Conservation (phyloP, 2,329 filamentous ascomycete species). For the Juglanconis sp. region DNA sequence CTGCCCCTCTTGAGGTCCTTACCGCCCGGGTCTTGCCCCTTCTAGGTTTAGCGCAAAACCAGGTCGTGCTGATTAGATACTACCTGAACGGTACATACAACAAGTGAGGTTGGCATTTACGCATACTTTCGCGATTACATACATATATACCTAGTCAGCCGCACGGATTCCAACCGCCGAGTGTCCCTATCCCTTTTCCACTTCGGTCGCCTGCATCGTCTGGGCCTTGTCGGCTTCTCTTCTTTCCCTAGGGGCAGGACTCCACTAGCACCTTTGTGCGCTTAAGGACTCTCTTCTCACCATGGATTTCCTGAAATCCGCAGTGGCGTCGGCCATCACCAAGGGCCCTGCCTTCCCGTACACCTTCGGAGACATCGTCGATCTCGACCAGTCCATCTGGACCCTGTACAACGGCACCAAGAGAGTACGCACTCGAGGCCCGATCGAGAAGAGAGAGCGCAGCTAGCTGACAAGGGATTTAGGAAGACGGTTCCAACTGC, state of each 20-base stretch:
- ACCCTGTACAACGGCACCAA: constrained; percentile 92
- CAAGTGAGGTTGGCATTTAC: background rate
- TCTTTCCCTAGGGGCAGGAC: constrained; percentile 12
- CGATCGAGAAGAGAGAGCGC: background rate
- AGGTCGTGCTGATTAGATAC: background rate
- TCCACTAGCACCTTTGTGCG: background rate
- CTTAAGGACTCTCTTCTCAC: constrained; percentile 11
- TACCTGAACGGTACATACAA: background rate
- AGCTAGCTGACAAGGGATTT: constrained; percentile 9
- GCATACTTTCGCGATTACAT: background rate
- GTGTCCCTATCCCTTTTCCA: background rate
- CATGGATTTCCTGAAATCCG: constrained; percentile 98
- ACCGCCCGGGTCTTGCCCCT: constrained; percentile 4
- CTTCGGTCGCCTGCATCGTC: background rate
- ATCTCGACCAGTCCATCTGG: constrained; percentile 93
- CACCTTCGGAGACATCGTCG: constrained; percentile 86
- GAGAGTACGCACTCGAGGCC: constrained; percentile 54
- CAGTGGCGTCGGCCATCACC: constrained; percentile 92
- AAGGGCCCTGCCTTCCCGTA: constrained; percentile 93
- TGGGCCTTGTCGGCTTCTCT: background rate
- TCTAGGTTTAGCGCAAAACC: constrained; percentile 6
- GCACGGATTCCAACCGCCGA: background rate
- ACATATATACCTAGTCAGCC: background rate
- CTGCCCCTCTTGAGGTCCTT: constrained; percentile 9
- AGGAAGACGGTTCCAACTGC: constrained; percentile 93